A percentile compares a stretch with the other conserved stretches of the same genome.
Conservation (phyloP, 345 rosid species). For the Salix exigua region DNA sequence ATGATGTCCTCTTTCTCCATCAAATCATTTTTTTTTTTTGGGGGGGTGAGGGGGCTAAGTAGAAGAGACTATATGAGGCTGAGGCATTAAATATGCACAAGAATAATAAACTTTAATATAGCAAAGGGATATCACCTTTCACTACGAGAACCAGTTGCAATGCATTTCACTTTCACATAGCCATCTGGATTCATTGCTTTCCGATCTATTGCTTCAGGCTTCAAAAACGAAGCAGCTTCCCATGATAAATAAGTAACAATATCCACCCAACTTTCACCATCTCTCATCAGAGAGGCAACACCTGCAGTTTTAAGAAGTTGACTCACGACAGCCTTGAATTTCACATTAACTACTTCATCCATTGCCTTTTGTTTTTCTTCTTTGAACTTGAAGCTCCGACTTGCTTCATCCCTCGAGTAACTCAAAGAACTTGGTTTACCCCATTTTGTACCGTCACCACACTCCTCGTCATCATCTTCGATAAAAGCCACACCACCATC, state of each 20-base stretch:
- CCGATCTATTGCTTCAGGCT: conserved; percentile 56
- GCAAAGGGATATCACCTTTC: conserved; percentile 48
- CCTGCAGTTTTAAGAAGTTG: conserved; percentile 62
- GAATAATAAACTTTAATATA: neutral
- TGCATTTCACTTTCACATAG: conserved; percentile 87
- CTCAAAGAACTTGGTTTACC: conserved; percentile 52
- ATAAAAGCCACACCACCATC: conserved; percentile 49
- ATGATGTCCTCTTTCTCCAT: neutral
- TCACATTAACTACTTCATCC: conserved; percentile 63
- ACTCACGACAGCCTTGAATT: conserved; percentile 54
- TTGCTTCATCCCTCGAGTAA: conserved; percentile 36
- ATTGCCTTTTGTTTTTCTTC: conserved; percentile 58
- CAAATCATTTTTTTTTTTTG: neutral
- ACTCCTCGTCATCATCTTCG: conserved; percentile 68
- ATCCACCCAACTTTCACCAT: conserved; percentile 61
- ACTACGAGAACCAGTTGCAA: conserved; percentile 66
- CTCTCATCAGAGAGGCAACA: conserved; percentile 33
- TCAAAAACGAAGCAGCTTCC: conserved; percentile 82
- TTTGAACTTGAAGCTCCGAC: conserved; percentile 37
- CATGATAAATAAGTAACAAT: conserved; percentile 68
- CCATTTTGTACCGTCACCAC: conserved; percentile 65
- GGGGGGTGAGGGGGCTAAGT: neutral
- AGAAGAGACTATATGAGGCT: neutral
- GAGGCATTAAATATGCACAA: neutral
- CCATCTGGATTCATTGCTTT: conserved; percentile 53